These are phyloP conservation scores for Aspergillus sp. DNA, from an alignment of 2,329 filamentous ascomycete species.

Conservation along the genomic window DNA sequence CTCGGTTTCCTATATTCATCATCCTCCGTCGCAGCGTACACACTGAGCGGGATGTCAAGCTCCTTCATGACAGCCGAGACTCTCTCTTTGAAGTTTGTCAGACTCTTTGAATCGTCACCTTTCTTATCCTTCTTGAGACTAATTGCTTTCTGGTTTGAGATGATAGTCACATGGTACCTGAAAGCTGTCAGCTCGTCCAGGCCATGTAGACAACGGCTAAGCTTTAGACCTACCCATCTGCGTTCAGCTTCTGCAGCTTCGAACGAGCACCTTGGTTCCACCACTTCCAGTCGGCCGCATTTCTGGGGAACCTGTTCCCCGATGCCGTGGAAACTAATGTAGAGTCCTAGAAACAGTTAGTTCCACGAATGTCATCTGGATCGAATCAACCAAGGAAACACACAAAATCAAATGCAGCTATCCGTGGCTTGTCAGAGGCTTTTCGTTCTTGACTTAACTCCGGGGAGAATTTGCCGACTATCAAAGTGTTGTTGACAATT, in stretches of 20 bases:
- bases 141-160: conserved; percentile 88
- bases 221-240: conserved; percentile 60
- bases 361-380: background rate
- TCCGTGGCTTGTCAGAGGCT: conserved; percentile 25
- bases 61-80: conserved; percentile 66
- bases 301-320: conserved; percentile 72
- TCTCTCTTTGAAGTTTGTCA: conserved; percentile 81
- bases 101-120: conserved; percentile 62
- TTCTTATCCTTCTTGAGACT: conserved; percentile 74
- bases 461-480: conserved; percentile 69
- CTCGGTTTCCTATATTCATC: conserved; percentile 86
- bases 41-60: conserved; percentile 67
- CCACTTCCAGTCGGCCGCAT: conserved; percentile 88
- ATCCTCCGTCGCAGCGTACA: conserved; percentile 84
- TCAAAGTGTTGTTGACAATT: conserved; percentile 64
- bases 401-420: conserved; percentile 51
- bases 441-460: conserved; percentile 10
- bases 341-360: conserved; percentile 62
- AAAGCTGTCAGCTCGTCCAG: background rate
- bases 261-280: conserved; percentile 73
- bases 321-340: conserved; percentile 80
- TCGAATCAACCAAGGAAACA: conserved; percentile 9
- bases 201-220: background rate
- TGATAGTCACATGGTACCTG: conserved; percentile 72
- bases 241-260: conserved; percentile 65